Conservation (phyloP, 169 alveolate genomes). For the Plasmodium gaboni region DNA sequence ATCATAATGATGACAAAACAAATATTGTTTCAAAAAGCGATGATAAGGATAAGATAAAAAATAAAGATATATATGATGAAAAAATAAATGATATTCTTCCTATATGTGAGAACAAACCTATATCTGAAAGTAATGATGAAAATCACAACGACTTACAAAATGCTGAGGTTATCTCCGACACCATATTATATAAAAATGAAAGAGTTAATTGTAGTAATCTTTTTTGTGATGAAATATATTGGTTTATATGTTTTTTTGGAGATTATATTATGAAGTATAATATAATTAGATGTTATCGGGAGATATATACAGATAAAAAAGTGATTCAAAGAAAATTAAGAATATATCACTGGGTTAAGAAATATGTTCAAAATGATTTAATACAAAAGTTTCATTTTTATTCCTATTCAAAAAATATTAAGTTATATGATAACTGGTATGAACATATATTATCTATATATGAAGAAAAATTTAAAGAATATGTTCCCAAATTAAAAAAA, state of each 20-base stretch:
- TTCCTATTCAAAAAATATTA: slow-evolving; percentile 9
- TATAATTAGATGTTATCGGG: slow-evolving; percentile 49
- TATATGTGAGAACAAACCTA: background rate
- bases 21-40: background rate
- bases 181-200: background rate
- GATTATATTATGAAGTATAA: slow-evolving; percentile 53
- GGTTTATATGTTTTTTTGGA: slow-evolving; percentile 48
- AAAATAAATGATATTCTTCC: background rate
- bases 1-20: background rate
- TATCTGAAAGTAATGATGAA: slow-evolving; percentile 1
- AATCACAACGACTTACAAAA: background rate
- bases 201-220: background rate
- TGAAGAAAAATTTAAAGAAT: slow-evolving; percentile 19
- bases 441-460: slow-evolving; percentile 1
- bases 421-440: slow-evolving; percentile 4
- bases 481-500: slow-evolving; percentile 20
- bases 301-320: slow-evolving; percentile 8
- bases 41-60: background rate
- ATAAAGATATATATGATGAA: background rate
- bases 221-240: slow-evolving; percentile 56
- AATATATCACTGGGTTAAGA: slow-evolving; percentile 42
- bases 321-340: slow-evolving; percentile 28
- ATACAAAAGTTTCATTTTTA: slow-evolving; percentile 14
- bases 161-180: too few species aligned
- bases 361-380: slow-evolving; percentile 8